phyloP scores from a whole-genome alignment of 2,329 filamentous ascomycete genomes.

The Aspergillus tamarii region DNA sequence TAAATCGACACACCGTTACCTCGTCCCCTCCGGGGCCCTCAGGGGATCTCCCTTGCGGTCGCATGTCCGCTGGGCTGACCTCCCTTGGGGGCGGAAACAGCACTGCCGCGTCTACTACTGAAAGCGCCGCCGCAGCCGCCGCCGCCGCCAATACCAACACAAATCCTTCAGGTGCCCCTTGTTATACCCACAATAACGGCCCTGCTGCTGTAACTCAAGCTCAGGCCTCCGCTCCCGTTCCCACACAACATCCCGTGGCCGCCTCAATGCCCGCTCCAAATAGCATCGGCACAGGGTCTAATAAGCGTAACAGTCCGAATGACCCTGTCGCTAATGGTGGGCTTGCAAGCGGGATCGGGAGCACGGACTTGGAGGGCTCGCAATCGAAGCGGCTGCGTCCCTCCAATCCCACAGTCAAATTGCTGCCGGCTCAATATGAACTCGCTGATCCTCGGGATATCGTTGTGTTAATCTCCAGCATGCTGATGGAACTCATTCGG shows the following conservation, averaged over 20 bases:
- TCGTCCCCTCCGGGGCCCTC: conserved; percentile 35
- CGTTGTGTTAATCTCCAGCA: conserved; percentile 87
- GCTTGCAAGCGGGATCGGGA: conserved; percentile 23
- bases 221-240: conserved; percentile 18
- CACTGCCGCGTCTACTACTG: conserved; percentile 23
- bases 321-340: conserved; percentile 28
- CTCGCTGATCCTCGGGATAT: conserved; percentile 81
- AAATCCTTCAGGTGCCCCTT: conserved; percentile 12
- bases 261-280: conserved; percentile 36
- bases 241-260: conserved; percentile 21
- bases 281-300: conserved; percentile 29
- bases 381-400: conserved; percentile 52
- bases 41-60: conserved; percentile 39
- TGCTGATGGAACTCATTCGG: conserved; percentile 92
- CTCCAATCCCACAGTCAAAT: conserved; percentile 52
- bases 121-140: conserved; percentile 20
- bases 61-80: conserved; percentile 38
- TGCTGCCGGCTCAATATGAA: conserved; percentile 73
- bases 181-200: conserved; percentile 15
- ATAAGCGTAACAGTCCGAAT: conserved; percentile 40
- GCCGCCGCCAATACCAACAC: conserved; percentile 10
- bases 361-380: conserved; percentile 34
- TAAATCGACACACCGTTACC: conserved; percentile 44
- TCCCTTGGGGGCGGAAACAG: conserved; percentile 36
- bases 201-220: background rate